Evolutionary conservation across 2,329 filamentous ascomycete genomes (phyloP).

Genomic region (Passalora sequoiae): DNA sequence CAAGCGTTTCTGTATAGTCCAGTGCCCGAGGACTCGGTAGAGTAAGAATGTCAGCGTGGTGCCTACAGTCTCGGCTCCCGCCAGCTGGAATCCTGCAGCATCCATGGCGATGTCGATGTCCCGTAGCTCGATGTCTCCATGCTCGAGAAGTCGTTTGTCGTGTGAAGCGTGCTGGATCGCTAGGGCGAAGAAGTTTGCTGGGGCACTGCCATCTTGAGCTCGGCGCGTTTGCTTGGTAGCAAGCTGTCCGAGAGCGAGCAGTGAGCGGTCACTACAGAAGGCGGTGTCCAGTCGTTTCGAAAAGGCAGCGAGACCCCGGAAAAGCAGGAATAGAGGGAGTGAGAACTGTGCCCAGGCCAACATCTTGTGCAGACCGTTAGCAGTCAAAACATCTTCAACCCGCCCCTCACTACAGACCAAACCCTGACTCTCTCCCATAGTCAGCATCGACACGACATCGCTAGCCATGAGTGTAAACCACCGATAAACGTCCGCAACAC

Average conservation of each 20-base stretch:
- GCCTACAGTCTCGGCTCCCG: constrained; percentile 26
- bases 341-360: neutral
- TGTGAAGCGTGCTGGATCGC: neutral
- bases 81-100: constrained; percentile 12
- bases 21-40: constrained; percentile 23
- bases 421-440: neutral
- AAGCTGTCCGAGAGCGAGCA: neutral
- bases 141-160: neutral
- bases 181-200: neutral
- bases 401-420: neutral
- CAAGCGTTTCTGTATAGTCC: constrained; percentile 16
- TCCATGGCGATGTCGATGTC: neutral
- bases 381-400: neutral
- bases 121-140: neutral
- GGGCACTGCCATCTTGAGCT: neutral
- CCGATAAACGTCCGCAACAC: constrained; percentile 34
- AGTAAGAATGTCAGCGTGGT: constrained; percentile 27
- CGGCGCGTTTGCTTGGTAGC: neutral
- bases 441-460: constrained; percentile 25
- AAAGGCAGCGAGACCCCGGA: neutral
- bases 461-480: constrained; percentile 37
- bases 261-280: neutral
- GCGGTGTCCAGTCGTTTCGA: neutral
- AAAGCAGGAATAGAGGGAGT: neutral
- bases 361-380: neutral